A percentile compares a stretch with the other conserved stretches of the same genome.
Conservation (phyloP, 805 yeast genomes). For the Saturnispora dispora region DNA sequence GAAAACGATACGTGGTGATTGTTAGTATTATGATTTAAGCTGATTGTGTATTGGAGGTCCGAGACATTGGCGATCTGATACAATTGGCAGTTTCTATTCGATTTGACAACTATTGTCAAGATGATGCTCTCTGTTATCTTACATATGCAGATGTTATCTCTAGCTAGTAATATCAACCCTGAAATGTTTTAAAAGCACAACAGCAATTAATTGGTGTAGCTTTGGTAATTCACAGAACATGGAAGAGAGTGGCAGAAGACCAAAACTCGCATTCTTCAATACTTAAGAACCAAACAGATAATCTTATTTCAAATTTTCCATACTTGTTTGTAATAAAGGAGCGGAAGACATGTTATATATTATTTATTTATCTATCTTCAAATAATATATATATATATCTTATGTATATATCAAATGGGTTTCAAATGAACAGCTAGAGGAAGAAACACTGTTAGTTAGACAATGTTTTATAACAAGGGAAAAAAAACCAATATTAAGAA, state of each 20-base stretch:
- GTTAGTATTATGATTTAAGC: neutral
- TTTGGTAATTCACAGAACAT: too few relatives aligned
- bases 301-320: conserved; percentile 15
- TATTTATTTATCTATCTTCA: neutral
- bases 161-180: too few relatives aligned
- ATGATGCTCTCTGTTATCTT: too few relatives aligned
- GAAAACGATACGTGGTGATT: neutral
- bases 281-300: neutral
- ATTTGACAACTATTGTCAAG: too few relatives aligned
- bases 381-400: too few relatives aligned
- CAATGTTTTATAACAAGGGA: neutral
- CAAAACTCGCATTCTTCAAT: too few relatives aligned
- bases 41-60: neutral
- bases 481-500: neutral
- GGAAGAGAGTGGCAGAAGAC: too few relatives aligned
- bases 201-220: too few relatives aligned
- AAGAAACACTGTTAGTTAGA: neutral
- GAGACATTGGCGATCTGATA: neutral
- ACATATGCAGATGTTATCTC: too few relatives aligned
- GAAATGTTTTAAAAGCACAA: too few relatives aligned
- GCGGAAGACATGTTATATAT: conserved; percentile 48
- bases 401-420: neutral
- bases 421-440: neutral
- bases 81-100: neutral
- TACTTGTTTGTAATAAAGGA: conserved; percentile 64